Evolutionary conservation across 495 filamentous ascomycete genomes (phyloP).

Genomic region (Rusavskia elegans): DNA sequence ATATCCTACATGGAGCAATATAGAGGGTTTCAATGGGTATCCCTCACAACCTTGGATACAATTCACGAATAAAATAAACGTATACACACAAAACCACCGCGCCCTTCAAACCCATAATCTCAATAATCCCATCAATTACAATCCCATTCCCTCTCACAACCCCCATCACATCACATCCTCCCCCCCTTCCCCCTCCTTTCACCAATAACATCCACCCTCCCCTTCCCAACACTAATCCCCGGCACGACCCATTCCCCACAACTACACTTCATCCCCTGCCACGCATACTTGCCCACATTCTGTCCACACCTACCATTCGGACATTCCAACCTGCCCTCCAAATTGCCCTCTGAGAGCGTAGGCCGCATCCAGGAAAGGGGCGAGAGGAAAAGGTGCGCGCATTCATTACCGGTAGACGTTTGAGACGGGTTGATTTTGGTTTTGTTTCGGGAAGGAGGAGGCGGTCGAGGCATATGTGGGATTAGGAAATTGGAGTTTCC

Average conservation of each 20-base stretch:
- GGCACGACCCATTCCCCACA: slow-evolving; percentile 84
- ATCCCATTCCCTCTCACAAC: no score
- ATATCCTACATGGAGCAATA: no score
- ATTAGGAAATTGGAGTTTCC: slow-evolving; percentile 48
- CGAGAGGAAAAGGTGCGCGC: slow-evolving; percentile 78
- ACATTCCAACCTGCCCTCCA: slow-evolving; percentile 72
- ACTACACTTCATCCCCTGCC: slow-evolving; percentile 88
- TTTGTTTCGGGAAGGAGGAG: not conserved
- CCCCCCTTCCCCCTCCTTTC: slow-evolving; percentile 2
- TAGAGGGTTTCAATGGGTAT: no score
- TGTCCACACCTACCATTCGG: slow-evolving; percentile 58
- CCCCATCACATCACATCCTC: no score
- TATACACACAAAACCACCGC: no score
- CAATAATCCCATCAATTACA: no score
- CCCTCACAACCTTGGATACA: no score
- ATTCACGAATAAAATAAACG: no score
- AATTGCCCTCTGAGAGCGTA: slow-evolving; percentile 55
- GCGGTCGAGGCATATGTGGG: slow-evolving; percentile 26
- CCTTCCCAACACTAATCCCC: slow-evolving; percentile 70
- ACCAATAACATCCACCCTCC: slow-evolving; percentile 60
- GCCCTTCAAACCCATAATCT: no score
- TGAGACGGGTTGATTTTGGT: no score
- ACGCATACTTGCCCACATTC: slow-evolving; percentile 82
- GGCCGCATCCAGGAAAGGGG: slow-evolving; percentile 87
- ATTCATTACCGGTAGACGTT: slow-evolving; percentile 18